Base-by-base conservation (phyloP, 228 moss, liverwort and hornwort species). In the Sphagnum fallax region DNA sequence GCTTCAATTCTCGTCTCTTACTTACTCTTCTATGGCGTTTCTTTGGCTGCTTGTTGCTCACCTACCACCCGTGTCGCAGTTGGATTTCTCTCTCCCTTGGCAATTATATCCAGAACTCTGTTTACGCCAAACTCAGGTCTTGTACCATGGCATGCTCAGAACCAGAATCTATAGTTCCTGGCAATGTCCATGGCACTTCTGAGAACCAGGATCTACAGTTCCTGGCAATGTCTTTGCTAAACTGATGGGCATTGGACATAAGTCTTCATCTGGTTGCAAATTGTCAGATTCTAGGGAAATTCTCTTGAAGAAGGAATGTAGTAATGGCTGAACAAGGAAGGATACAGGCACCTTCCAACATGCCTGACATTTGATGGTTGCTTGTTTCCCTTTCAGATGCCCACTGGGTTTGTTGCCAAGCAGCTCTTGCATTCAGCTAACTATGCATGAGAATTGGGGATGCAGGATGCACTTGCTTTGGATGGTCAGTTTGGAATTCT, bases 401-500 rank as follows among this genome's bases (percentile, higher is more conserved):
- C 32, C 32, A 14, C 65, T 47, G n/a, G 50, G 65, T 14, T 6
- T 18, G 60, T 48, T 52, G 6, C 10, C 32, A 47, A 8, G 18
- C 15, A 0, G 4, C 16, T 9, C 6, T 0, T 53, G 60, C 49
- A 10, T 9, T 50, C n/a, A 12, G 49, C 11, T 58, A 16, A 7
- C 7, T 50, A 6, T 53, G 49, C 13, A 6, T 49, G 52, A 15
- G 12, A 48, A 52, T 69, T 16, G 49, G 69, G 52, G 52, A 52
- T 16, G 74, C 90, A 93, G 91, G 67, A 82, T 71, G 98, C 98
- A 4, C 71, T 68, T 61, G 98, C 94, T 11, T 86, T 66, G 6
- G 75, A 69, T n/a, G 92, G 98, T 47, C 90, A 94, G 62, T 90
- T 81, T 4, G 98, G 94, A 7, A 71, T 98, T 6, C 74, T 98